phyloP scores from a whole-genome alignment of 345 rosid species.

The Noccaea bulbosa region DNA sequence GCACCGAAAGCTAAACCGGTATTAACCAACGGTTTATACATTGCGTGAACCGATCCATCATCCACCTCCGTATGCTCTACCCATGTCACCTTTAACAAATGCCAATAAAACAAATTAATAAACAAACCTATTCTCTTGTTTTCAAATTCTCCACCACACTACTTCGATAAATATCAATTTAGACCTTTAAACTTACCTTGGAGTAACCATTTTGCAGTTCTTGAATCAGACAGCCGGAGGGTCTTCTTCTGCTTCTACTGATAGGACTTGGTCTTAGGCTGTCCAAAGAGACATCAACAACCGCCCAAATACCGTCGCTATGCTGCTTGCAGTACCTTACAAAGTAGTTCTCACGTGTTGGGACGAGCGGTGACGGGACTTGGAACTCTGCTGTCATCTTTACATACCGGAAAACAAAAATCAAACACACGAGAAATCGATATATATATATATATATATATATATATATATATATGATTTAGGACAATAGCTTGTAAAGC shows the following conservation, averaged over 20 bases:
- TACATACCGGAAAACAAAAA: conserved; percentile 2
- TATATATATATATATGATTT: background rate
- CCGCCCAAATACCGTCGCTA: conserved; percentile 80
- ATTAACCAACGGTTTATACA: conserved; percentile 64
- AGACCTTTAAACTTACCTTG: conserved; percentile 54
- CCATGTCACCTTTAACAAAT: conserved; percentile 68
- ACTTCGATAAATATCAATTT: background rate
- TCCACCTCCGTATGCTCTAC: conserved; percentile 87
- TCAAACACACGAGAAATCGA: background rate
- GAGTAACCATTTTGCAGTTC: conserved; percentile 93
- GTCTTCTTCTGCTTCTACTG: conserved; percentile 73
- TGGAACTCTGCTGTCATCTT: conserved; percentile 98
- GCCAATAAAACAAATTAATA: background rate
- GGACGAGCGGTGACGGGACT: conserved; percentile 87
- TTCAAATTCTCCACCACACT: background rate
- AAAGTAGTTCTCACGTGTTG: conserved; percentile 80
- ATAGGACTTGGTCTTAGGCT: conserved; percentile 55
- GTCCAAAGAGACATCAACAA: conserved; percentile 92
- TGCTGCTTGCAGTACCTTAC: conserved; percentile 91
- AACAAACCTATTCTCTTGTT: background rate
- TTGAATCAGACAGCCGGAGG: conserved; percentile 92
- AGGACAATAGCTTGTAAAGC: conserved; percentile 14
- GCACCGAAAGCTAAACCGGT: conserved; percentile 88
- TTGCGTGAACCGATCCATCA: conserved; percentile 69
- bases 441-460: background rate